Base-by-base conservation (phyloP, 1,139 yeast genomes). In the Pichia terricola region DNA sequence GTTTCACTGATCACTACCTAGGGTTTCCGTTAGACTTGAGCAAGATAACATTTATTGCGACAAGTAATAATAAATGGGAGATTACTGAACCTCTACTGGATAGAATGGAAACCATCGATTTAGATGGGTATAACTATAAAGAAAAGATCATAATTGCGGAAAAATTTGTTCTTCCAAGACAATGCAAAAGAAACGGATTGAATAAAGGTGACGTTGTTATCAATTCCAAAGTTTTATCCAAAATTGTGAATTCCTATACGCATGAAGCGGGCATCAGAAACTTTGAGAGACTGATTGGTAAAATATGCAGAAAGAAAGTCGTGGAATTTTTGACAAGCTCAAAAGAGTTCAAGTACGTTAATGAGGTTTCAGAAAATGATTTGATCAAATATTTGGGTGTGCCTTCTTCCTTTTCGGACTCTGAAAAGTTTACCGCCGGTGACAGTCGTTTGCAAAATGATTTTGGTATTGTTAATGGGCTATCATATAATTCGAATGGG, bases 11-110 rank as follows among this genome's bases (percentile, higher is more conserved):
- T 61, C 95, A 87, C 58, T 88, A 86, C 59, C 66, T 88, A 48
- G 94, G 94, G 11, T 84, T 88, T 62, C 95, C 96, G 0, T 72
- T 87, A 33, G 96, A 88, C 58, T 67, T 88, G 53, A 83, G 95
- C 2, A 87, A 84, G 52, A 87, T 86, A 5, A 68, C 87, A 35
- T 88, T 88, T 59, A 75, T 88, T 45, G 89, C 96, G 56, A 88
- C 96, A 4, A 94, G 96, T n/a, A 88, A 88, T 61, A 84, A 84
- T 50, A 75, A 86, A 31, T 74, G 78, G 50, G 76, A 77, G 38
- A 75, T 88, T 54, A 80, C 94, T 27, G 77, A 82, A 22, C 95
- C 96, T 3, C 69, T 88, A 47, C 70, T 83, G 54, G 96, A 88
- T 61, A 74, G 96, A 52, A 81, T 88, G 77, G 96, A 88, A 62